A percentile compares a stretch with the other conserved stretches of the same genome.
Conservation (phyloP, 495 filamentous ascomycete genomes). For the Aspergillus heteromorphus region DNA sequence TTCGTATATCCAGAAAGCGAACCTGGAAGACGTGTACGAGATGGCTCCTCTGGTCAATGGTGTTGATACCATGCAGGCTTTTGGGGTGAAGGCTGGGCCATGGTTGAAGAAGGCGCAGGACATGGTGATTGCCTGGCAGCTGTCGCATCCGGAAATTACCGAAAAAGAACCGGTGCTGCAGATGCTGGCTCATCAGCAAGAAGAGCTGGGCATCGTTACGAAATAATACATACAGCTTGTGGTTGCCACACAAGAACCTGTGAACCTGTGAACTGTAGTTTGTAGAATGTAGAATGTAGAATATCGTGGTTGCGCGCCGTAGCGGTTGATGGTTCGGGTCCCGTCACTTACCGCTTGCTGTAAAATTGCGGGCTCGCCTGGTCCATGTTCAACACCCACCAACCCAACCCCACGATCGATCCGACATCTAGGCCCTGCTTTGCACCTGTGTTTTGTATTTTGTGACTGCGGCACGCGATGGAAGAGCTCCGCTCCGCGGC, state of each 20-base stretch:
- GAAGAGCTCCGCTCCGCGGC: conserved; percentile 30
- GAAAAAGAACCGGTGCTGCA: conserved; percentile 61
- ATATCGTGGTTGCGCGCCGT: background rate
- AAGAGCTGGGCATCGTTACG: conserved; percentile 49
- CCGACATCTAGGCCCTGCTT: background rate
- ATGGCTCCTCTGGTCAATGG: conserved; percentile 64
- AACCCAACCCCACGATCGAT: background rate
- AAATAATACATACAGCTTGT: background rate
- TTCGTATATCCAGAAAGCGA: conserved; percentile 33
- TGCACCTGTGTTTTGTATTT: too few relatives aligned
- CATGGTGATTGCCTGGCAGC: conserved; percentile 75
- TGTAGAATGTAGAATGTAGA: background rate
- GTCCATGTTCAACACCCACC: too few relatives aligned
- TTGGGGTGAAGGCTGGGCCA: conserved; percentile 60
- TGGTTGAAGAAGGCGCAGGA: conserved; percentile 76
- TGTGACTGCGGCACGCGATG: conserved; percentile 14
- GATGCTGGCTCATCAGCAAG: conserved; percentile 49
- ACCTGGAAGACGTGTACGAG: conserved; percentile 37
- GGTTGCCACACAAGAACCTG: background rate
- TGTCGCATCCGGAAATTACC: conserved; percentile 63
- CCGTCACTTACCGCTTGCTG: background rate
- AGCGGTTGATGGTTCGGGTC: background rate
- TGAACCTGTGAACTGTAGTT: background rate
- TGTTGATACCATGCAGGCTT: conserved; percentile 52
- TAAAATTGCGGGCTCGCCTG: background rate